phyloP scores from a whole-genome alignment of 352 stramenopile species.

The Phytophthora pistaciae region DNA sequence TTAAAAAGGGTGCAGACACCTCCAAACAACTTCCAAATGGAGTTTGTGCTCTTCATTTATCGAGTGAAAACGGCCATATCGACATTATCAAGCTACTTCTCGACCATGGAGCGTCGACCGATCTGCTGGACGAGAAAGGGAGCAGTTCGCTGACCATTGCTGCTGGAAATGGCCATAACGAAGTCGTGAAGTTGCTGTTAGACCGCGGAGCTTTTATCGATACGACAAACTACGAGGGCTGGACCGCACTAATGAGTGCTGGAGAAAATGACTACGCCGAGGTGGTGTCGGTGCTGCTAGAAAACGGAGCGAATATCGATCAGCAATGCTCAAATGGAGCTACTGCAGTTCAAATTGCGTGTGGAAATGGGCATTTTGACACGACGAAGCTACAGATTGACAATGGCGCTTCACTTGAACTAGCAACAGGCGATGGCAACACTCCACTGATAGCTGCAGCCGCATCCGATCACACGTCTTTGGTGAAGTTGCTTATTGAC shows the following conservation, averaged over 20 bases:
- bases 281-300: not conserved
- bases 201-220: constrained; percentile 4
- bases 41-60: constrained; percentile 10
- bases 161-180: constrained; percentile 1
- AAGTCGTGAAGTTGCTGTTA: constrained; percentile 15
- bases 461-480: not conserved
- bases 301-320: constrained; percentile 1
- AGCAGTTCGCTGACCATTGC: constrained; percentile 15
- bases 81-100: constrained; percentile 5
- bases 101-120: constrained; percentile 6
- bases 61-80: constrained; percentile 2
- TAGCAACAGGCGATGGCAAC: not conserved
- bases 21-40: constrained; percentile 10
- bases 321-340: not conserved
- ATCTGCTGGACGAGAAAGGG: constrained; percentile 1
- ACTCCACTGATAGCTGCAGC: constrained; percentile 4
- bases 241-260: constrained; percentile 22
- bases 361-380: constrained; percentile 1
- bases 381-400: not conserved
- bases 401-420: not conserved
- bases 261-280: constrained; percentile 4
- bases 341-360: constrained; percentile 10
- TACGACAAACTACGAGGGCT: not conserved
- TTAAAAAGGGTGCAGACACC: constrained; percentile 3
- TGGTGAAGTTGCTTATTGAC: constrained; percentile 9